phyloP scores from a whole-genome alignment of 1,139 yeast species.

The Debaryomycetaceae sp. region DNA sequence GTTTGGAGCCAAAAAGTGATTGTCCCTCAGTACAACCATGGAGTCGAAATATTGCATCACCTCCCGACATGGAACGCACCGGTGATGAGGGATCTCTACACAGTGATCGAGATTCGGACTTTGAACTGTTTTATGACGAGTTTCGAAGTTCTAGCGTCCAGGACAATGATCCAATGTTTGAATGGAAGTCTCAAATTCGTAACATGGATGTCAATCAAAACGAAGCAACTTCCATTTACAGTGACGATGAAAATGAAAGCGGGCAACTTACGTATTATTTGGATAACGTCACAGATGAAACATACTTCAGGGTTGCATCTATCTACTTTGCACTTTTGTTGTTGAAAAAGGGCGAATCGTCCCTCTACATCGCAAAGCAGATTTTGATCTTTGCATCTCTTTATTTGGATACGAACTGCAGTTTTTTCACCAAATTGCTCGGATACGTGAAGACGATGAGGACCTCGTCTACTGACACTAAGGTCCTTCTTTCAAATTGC shows the following conservation, averaged over 20 bases:
- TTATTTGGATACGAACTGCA: conserved; percentile 12
- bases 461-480: conserved; percentile 8
- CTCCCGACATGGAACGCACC: too few relatives aligned
- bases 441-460: conserved; percentile 12
- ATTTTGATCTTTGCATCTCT: conserved; percentile 22
- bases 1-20: too few relatives aligned
- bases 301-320: conserved; percentile 5
- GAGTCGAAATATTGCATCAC: too few relatives aligned
- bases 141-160: background rate
- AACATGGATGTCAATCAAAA: conserved; percentile 27
- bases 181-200: background rate
- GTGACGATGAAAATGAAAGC: conserved; percentile 18
- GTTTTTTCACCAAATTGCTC: conserved; percentile 10
- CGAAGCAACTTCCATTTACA: conserved; percentile 13
- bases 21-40: too few relatives aligned
- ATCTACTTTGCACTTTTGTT: conserved; percentile 12
- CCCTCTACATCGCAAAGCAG: conserved; percentile 21
- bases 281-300: background rate
- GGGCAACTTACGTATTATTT: conserved; percentile 3
- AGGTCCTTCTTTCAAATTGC: conserved; percentile 10
- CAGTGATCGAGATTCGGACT: background rate
- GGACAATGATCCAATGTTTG: background rate
- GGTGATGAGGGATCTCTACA: background rate
- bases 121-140: background rate
- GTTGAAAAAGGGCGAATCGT: conserved; percentile 26